Conservation (phyloP, 495 filamentous ascomycete genomes). For the Penicillium angulare region DNA sequence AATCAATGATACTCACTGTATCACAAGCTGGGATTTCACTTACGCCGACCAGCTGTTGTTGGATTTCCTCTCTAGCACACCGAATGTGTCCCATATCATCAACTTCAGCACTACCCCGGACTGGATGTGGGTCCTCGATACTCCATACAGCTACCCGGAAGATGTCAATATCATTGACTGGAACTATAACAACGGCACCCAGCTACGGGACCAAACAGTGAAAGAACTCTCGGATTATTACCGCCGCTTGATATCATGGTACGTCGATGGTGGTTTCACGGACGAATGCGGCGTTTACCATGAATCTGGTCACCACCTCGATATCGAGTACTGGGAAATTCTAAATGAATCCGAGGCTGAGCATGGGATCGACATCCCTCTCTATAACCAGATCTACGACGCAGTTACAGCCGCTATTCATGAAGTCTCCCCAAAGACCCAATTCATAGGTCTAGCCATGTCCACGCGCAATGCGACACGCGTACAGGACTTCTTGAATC, state of each 20-base stretch:
- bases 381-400: constrained; percentile 8
- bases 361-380: constrained; percentile 3
- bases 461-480: constrained; percentile 10
- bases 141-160: background rate
- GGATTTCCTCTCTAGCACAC: background rate
- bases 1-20: constrained; percentile 8
- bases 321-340: too few relatives aligned
- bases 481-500: constrained; percentile 1
- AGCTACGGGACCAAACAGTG: too few relatives aligned
- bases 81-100: constrained; percentile 4
- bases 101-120: constrained; percentile 5
- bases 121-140: constrained; percentile 7
- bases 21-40: too few relatives aligned
- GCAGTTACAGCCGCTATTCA: constrained; percentile 1
- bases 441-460: constrained; percentile 7
- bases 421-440: constrained; percentile 2
- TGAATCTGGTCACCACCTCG: too few relatives aligned
- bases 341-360: constrained; percentile 6
- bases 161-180: too few relatives aligned
- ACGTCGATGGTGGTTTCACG: too few relatives aligned
- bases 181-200: too few relatives aligned
- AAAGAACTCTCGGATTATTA: too few relatives aligned
- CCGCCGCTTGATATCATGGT: too few relatives aligned
- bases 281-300: too few relatives aligned
- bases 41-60: too few relatives aligned